These are phyloP conservation scores for Bruguiera hainesii DNA, from an alignment of 441 rosid genomes.

Conservation along the genomic window DNA sequence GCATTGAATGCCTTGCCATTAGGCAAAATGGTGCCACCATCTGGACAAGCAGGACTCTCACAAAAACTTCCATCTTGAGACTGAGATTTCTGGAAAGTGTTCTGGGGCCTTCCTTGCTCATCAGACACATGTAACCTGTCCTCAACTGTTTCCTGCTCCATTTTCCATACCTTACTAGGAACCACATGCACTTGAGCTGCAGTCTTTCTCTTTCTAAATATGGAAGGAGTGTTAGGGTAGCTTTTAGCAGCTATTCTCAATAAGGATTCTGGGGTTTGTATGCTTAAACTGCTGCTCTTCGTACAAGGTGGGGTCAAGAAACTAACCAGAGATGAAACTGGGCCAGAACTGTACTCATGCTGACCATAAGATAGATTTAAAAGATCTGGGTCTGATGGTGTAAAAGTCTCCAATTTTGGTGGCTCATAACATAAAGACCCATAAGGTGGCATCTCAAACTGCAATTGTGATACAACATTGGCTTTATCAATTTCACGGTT, in stretches of 20 bases:
- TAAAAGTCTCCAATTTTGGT: conserved; percentile 33
- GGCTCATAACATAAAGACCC: conserved; percentile 58
- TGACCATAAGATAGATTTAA: conserved; percentile 27
- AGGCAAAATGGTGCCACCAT: conserved; percentile 25
- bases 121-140: conserved; percentile 23
- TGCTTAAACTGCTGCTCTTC: conserved; percentile 37
- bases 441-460: conserved; percentile 38
- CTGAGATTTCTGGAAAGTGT: conserved; percentile 32
- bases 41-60: conserved; percentile 38
- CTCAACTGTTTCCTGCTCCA: conserved; percentile 25
- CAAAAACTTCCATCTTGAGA: conserved; percentile 30
- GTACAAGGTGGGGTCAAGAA: conserved; percentile 86
- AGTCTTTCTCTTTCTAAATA: conserved; percentile 66
- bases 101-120: conserved; percentile 27
- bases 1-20: conserved; percentile 51
- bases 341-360: conserved; percentile 43
- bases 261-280: conserved; percentile 66
- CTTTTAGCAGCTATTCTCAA: conserved; percentile 78
- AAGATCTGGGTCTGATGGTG: conserved; percentile 35
- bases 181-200: conserved; percentile 27
- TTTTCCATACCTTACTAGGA: conserved; percentile 28
- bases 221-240: conserved; percentile 88
- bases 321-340: conserved; percentile 47
- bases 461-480: conserved; percentile 24
- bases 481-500: conserved; percentile 27